These are phyloP conservation scores for Phytophthora brassicae DNA, from an alignment of 352 stramenopile genomes.

Conservation along the genomic window DNA sequence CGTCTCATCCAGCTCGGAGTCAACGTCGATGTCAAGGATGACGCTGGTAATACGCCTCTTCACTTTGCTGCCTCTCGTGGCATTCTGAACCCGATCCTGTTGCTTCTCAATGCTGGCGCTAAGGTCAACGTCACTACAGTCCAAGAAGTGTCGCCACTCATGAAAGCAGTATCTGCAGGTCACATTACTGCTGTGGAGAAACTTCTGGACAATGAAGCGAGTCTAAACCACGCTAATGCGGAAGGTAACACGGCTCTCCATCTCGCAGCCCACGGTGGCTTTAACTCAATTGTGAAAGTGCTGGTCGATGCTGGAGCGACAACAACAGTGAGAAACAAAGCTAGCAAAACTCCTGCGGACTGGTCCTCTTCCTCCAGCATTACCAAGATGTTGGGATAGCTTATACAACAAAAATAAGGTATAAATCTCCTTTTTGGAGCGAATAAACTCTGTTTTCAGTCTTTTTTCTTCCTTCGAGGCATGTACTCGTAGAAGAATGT, in stretches of 20 bases:
- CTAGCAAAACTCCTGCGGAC: conserved; percentile 74
- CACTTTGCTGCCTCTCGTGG: conserved; percentile 82
- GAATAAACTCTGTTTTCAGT: conserved; percentile 14
- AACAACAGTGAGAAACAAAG: conserved; percentile 65
- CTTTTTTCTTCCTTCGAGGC: conserved; percentile 62
- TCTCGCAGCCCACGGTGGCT: conserved; percentile 78
- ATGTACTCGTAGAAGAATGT: conserved; percentile 91
- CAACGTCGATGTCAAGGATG: conserved; percentile 78
- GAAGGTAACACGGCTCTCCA: conserved; percentile 88
- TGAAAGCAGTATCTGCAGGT: conserved; percentile 84
- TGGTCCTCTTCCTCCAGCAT: conserved; percentile 65
- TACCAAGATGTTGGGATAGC: conserved; percentile 55
- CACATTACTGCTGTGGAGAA: conserved; percentile 86
- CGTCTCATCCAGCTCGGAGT: conserved; percentile 78
- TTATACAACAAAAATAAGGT: not conserved
- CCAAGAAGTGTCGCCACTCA: conserved; percentile 83
- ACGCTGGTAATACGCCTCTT: conserved; percentile 82
- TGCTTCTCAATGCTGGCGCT: conserved; percentile 74
- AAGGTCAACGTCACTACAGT: conserved; percentile 76
- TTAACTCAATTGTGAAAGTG: conserved; percentile 65
- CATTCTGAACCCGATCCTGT: conserved; percentile 83
- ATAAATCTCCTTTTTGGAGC: not conserved
- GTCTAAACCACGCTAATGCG: conserved; percentile 54
- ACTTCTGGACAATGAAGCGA: conserved; percentile 83
- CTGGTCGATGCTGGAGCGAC: conserved; percentile 62